A percentile compares a stretch with the other conserved stretches of the same genome.
Evolutionary conservation across 768 basidiomycete species (phyloP).

Genomic region (Boletus rufocinnamomeus): DNA sequence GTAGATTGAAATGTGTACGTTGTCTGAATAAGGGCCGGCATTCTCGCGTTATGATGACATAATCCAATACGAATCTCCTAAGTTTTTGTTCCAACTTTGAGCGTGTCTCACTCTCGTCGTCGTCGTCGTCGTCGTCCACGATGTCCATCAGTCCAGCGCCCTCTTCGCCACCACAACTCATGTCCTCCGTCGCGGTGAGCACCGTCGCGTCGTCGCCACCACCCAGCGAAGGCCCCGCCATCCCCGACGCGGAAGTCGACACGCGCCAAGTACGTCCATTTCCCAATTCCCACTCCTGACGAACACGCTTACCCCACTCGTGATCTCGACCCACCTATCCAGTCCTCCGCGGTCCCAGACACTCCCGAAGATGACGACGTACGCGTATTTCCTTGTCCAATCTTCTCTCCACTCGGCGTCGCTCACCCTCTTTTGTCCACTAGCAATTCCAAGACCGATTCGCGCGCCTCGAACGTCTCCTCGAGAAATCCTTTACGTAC

Average conservation of each 20-base stretch:
- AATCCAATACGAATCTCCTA: conserved; percentile 14
- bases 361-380: conserved; percentile 26
- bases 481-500: conserved; percentile 78
- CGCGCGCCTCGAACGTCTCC: conserved; percentile 59
- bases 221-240: conserved; percentile 12
- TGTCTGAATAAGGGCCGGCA: conserved; percentile 23
- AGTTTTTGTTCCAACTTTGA: not conserved
- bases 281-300: not conserved
- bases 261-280: conserved; percentile 23
- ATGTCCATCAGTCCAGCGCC: conserved; percentile 28
- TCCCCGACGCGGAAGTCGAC: not conserved
- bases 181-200: conserved; percentile 28
- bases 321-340: not conserved
- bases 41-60: conserved; percentile 33
- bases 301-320: not conserved
- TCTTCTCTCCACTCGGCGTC: not conserved
- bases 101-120: not conserved
- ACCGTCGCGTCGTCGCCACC: conserved; percentile 33
- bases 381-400: not conserved
- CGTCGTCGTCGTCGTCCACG: not conserved
- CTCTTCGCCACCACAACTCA: conserved; percentile 11
- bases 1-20: not conserved
- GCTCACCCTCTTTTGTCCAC: not conserved
- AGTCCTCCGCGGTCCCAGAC: conserved; percentile 22
- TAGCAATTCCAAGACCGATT: conserved; percentile 55